Conservation (phyloP, 148 eudicot species). For the Cornus suecica region DNA sequence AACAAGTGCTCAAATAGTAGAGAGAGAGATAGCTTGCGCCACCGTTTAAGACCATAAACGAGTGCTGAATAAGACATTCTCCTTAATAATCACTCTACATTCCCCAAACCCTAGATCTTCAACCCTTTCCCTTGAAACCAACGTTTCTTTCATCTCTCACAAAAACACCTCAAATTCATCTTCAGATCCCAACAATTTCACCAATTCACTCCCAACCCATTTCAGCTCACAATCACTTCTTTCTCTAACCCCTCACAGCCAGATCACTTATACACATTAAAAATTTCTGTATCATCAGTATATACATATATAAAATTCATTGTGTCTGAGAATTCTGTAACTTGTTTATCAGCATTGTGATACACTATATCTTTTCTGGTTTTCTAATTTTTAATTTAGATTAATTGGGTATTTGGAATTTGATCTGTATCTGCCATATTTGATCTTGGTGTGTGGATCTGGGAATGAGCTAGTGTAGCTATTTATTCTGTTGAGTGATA, state of each 20-base stretch:
- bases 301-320: not conserved
- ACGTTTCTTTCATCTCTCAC: not conserved
- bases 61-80: conserved; percentile 16
- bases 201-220: not conserved
- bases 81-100: not conserved
- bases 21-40: conserved; percentile 1
- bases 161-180: not conserved
- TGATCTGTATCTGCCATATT: not conserved
- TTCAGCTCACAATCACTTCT: not conserved
- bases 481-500: not conserved
- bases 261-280: not conserved
- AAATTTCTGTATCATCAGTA: not conserved
- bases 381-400: not conserved
- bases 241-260: not conserved
- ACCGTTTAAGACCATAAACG: conserved; percentile 14
- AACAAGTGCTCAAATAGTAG: not conserved
- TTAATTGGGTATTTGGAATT: not conserved
- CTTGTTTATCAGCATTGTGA: not conserved
- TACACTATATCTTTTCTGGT: not conserved
- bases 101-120: conserved; percentile 17
- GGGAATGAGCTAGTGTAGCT: conserved; percentile 8
- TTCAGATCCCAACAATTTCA: conserved; percentile 6
- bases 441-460: conserved; percentile 11
- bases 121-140: not conserved
- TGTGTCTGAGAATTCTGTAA: not conserved